Conservation (phyloP, 2,329 filamentous ascomycete species). For the Curvularia verruculosa region DNA sequence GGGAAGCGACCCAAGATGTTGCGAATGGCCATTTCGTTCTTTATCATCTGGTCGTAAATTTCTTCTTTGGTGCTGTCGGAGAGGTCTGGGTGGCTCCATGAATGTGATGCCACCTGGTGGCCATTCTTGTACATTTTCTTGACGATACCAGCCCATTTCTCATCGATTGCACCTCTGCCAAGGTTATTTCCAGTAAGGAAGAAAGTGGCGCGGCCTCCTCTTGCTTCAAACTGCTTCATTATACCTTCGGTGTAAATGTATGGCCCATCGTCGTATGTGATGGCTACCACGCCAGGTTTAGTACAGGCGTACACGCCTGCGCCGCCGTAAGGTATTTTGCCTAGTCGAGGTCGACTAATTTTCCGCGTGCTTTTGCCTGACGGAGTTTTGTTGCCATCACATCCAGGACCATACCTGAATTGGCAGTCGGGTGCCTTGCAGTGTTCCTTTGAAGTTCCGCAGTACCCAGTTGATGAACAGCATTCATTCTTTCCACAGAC, state of each 20-base stretch:
- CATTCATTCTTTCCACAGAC: constrained; percentile 42
- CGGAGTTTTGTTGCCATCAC: constrained; percentile 60
- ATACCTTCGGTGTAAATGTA: constrained; percentile 65
- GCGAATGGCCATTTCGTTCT: constrained; percentile 61
- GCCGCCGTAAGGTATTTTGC: constrained; percentile 62
- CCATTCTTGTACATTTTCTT: constrained; percentile 60
- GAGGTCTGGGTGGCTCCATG: constrained; percentile 61
- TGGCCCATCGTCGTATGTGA: constrained; percentile 73
- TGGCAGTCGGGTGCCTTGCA: constrained; percentile 67
- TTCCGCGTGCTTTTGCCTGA: constrained; percentile 60
- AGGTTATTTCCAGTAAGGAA: constrained; percentile 67
- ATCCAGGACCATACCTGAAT: constrained; percentile 62
- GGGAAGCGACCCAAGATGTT: constrained; percentile 62
- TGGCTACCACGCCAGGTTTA: constrained; percentile 63
- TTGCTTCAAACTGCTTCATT: constrained; percentile 63
- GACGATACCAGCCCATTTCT: constrained; percentile 59
- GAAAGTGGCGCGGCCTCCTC: constrained; percentile 70
- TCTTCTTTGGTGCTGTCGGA: constrained; percentile 50
- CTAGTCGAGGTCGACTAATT: constrained; percentile 60
- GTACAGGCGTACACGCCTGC: constrained; percentile 62
- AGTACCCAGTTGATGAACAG: constrained; percentile 54
- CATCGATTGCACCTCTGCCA: constrained; percentile 63
- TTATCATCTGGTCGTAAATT: constrained; percentile 57
- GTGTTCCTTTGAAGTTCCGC: constrained; percentile 60
- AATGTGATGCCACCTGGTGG: constrained; percentile 67